Percentiles rank a stretch among this genome's conserved stretches.
Conservation (phyloP, 2,329 filamentous ascomycete genomes). For the Venturiaceae sp. region DNA sequence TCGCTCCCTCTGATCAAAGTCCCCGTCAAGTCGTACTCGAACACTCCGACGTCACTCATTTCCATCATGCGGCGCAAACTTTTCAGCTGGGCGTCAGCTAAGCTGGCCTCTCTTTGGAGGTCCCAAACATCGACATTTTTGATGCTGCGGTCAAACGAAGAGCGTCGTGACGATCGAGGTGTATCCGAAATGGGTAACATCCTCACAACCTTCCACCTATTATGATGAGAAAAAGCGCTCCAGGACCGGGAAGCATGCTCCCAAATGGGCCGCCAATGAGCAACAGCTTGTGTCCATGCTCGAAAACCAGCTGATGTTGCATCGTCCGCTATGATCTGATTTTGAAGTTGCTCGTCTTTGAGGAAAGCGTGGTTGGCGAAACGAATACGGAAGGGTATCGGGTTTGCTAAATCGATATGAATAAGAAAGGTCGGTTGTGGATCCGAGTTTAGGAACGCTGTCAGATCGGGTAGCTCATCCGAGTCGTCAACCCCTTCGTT, state of each 20-base stretch:
- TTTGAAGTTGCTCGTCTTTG: slow-evolving; percentile 3
- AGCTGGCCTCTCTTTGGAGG: neutral
- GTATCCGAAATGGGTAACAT: neutral
- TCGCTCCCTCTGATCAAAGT: slow-evolving; percentile 19
- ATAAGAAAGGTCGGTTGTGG: slow-evolving; percentile 17
- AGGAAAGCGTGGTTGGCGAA: slow-evolving; percentile 19
- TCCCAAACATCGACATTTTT: slow-evolving; percentile 6
- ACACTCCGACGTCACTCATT: slow-evolving; percentile 24
- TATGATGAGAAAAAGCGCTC: slow-evolving; percentile 9
- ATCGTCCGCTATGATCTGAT: slow-evolving; percentile 9
- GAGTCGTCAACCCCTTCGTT: neutral
- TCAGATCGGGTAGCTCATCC: neutral
- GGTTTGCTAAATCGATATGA: slow-evolving; percentile 7
- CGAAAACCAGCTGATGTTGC: slow-evolving; percentile 16
- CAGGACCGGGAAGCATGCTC: slow-evolving; percentile 14
- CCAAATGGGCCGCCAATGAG: slow-evolving; percentile 9
- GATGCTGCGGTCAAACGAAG: slow-evolving; percentile 13
- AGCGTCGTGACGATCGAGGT: neutral
- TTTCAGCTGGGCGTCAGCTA: slow-evolving; percentile 1
- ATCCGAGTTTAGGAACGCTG: slow-evolving; percentile 15
- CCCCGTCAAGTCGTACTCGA: slow-evolving; percentile 19
- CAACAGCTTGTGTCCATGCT: slow-evolving; percentile 18
- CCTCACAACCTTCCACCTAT: slow-evolving; percentile 11
- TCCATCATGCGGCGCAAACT: slow-evolving; percentile 23
- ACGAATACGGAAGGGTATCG: slow-evolving; percentile 13